Evolutionary conservation across 805 yeast genomes (phyloP), one percentile per base, ranked within the genome.

Genomic region (Candida jianshihensis): DNA sequence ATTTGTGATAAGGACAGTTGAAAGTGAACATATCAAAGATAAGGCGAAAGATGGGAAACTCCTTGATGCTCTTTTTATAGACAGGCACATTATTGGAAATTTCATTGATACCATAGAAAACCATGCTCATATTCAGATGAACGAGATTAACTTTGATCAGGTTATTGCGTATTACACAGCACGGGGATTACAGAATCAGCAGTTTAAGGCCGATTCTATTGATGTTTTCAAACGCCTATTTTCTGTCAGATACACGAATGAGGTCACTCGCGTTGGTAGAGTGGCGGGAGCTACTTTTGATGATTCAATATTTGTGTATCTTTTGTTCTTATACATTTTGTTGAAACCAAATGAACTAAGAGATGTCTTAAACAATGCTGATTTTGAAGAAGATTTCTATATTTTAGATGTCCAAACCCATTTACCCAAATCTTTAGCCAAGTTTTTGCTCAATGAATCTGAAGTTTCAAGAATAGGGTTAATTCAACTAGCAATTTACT

Each of bases 181-280:
- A 4, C 77, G 71, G 48, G 90, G 89, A 0, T 54, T 81, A 28
- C 69, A 72, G 26, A 57, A 75, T 8, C 75, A 86, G 7, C 76
- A 72, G 38, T 64, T 79, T 16, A 71, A 70, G 39, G 68, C 66
- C 9, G 59, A 66, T 3, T 70, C 84, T 0, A 49, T 73, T 24
- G 60, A 57, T 1, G 62, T 73, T 18, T 48, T 80, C 46, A 63
- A 61, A 33, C 49, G 56, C 1, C 53, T 74, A 18, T 68, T 74
- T 49, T 58, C 59, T 17, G 57, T 66, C 15, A 59, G 78, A 42
- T 66, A 62, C 39, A 48, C 46, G 21, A 70, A 67, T 31, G 63
- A 54, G 15, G 21, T 37, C 11, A 31, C 39, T 6, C 38, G 46
- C n/a, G 36, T 44, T 2, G 36, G 43, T 1, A 33, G 44, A 1